phyloP scores from a whole-genome alignment of 257 asterid genomes.

The Galeopsis tetrahit region DNA sequence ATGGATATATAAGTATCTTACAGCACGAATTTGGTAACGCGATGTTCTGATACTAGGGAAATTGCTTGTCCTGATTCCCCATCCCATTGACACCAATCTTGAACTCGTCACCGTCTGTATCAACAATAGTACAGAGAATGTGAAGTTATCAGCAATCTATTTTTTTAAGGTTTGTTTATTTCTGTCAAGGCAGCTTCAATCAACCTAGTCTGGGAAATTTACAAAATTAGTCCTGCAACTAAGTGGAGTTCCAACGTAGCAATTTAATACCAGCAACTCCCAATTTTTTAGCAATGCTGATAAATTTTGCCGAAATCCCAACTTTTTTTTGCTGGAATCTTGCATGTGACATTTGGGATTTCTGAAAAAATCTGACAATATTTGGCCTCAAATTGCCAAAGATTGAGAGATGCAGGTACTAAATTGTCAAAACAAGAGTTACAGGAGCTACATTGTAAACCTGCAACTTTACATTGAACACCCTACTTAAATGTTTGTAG shows the following conservation, averaged over 20 bases:
- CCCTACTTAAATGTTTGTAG: background rate
- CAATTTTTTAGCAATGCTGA: background rate
- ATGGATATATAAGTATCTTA: conserved; percentile 19
- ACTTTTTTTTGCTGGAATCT: background rate
- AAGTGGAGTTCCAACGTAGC: background rate
- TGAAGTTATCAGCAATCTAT: background rate
- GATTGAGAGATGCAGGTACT: background rate
- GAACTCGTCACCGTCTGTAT: conserved; percentile 44
- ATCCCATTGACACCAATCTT: conserved; percentile 46
- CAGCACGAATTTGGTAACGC: conserved; percentile 57
- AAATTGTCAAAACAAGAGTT: background rate
- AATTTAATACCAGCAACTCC: background rate
- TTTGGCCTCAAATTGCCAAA: background rate
- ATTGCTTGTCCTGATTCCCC: conserved; percentile 36
- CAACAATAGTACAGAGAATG: background rate
- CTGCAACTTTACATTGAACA: conserved; percentile 12
- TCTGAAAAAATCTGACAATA: background rate
- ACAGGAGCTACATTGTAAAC: conserved; percentile 22
- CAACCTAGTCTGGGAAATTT: background rate
- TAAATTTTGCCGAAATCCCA: background rate
- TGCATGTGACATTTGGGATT: background rate
- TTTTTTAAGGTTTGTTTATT: background rate
- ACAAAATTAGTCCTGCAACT: background rate
- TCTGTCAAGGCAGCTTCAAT: too few species aligned
- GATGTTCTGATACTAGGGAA: conserved; percentile 50